phyloP scores from a whole-genome alignment of 192 early-diverging fungal genomes.

The Mortierella alpina region DNA sequence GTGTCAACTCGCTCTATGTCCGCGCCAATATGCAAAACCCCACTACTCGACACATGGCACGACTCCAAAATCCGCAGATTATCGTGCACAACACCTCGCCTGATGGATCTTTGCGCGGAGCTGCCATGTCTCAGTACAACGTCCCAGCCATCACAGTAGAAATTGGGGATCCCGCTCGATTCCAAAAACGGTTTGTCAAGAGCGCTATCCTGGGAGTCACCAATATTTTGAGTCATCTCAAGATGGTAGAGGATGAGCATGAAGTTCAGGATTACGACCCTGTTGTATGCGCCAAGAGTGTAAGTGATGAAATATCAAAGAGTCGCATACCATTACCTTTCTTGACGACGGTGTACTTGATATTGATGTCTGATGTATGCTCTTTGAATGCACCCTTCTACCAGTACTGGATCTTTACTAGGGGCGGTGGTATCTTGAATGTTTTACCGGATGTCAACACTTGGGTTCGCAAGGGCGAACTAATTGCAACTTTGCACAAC shows the following conservation, averaged over 20 bases:
- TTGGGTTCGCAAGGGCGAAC: constrained; percentile 81
- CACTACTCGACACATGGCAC: constrained; percentile 76
- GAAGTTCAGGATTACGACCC: constrained; percentile 68
- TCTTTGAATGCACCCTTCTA: neutral
- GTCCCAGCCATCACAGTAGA: constrained; percentile 92
- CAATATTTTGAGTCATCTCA: constrained; percentile 69
- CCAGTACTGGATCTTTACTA: constrained; percentile 85
- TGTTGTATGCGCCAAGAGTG: constrained; percentile 69
- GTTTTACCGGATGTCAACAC: constrained; percentile 87
- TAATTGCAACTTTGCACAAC: constrained; percentile 88
- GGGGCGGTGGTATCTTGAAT: constrained; percentile 86
- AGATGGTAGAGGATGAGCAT: constrained; percentile 71
- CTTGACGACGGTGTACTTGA: neutral
- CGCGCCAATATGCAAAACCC: constrained; percentile 87
- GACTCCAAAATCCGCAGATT: constrained; percentile 89
- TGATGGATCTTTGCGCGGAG: constrained; percentile 84
- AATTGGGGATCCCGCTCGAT: constrained; percentile 88
- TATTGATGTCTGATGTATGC: neutral
- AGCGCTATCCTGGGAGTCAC: constrained; percentile 70
- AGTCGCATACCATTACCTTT: neutral
- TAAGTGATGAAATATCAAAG: constrained; percentile 12
- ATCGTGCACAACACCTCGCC: constrained; percentile 77
- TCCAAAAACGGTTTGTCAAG: constrained; percentile 87
- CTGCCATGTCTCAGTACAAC: constrained; percentile 73
- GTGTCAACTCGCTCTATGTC: constrained; percentile 91